Base-by-base conservation (phyloP, 164 flowering plant genomes). In the Vitis amurensis region DNA sequence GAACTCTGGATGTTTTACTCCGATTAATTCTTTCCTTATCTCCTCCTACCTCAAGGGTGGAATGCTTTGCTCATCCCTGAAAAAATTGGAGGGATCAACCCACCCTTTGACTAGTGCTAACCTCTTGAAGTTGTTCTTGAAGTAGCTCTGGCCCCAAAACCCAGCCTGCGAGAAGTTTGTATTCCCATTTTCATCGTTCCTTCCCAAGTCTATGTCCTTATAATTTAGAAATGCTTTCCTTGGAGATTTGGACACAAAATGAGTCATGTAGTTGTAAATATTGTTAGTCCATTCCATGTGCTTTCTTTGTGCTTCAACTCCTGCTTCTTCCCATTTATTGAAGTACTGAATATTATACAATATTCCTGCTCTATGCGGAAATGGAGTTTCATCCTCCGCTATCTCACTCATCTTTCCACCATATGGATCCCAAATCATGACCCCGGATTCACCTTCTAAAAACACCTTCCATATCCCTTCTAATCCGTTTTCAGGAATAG, bases 61-160 rank as follows among this genome's bases (percentile, higher is more conserved):
- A 51, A 76, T 68, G 53, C 79, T 76, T 55, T 76, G 79, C 63
- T 76, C 79, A 65, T 76, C 59, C 50, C 79, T 68, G 16, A 76
- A 76, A 67, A 72, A 76, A 55, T 76, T 76, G n/a, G 13, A 52
- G 17, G 75, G 75, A 71, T 76, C 79, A 23, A 72, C 79, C 50
- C 29, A 55, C 3, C 66, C 72, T 70, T 76, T 76, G 4, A 76
- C 48, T 17, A 64, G 13, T 63, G 72, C 76, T 69, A 76, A 64
- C 56, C 79, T 68, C 9, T 76, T 14, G 59, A 76, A 76, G 23
- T 76, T 71, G 0, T 13, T 52, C 29, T 57, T 52, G 30, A 72
- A 76, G 30, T 76, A 72, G 51, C 68, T 72, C 8, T 59, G 13
- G 1, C 79, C 79, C 52, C 61, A 76, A 23, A 51, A 53, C 9